Base-by-base conservation (phyloP, 192 early-diverging fungal species). In the Coemansia sp. region DNA sequence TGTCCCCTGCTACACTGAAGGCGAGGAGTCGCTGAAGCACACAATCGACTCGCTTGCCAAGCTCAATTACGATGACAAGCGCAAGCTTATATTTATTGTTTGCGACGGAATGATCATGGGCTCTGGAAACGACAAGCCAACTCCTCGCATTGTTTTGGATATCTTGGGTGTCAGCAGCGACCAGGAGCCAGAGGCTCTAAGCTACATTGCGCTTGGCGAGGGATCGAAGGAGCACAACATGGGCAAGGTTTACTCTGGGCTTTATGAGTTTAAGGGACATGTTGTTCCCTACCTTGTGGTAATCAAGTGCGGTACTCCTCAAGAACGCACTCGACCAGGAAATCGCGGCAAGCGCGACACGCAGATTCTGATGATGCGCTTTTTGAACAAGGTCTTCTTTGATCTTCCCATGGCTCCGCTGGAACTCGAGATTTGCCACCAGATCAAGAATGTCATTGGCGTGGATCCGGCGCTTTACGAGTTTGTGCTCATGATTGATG, bases 341-440 rank as follows among this genome's bases (percentile, higher is more conserved):
- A 99, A 99, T 75, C 87, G 96, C 51, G 98, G 98, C 70, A 99
- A 99, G 86, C 94, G 98, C 62, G 98, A 99, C 83, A 97, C 98
- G 58, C 98, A 99, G 79, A 89, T 99, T 85, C 85, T 99, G 44
- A 85, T 98, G 71, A 99, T 99, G 98, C 85, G 90, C 48, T 99
- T 98, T 89, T 86, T 99, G 67, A 95, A 95, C 76, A 91, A 95
- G 75, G 95, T 99, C 16, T 94, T 95, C 80, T 98, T 95, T 76
- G 91, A 97, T 73, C 84, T 88, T 59, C 86, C 92, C 16, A 98
- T 99, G 96, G 89, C 90, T 25, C 95, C 96, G 13, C 85, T 99
- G 66, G 96, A 99, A 81, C 88, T 99, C 48, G 96, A 99, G 72
- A 90, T 99, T 65, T 98, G 93, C 85, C 95, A 98, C 83, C 96